phyloP scores from a whole-genome alignment of 176 grass and related monocot genomes.

The Zea luxurians region DNA sequence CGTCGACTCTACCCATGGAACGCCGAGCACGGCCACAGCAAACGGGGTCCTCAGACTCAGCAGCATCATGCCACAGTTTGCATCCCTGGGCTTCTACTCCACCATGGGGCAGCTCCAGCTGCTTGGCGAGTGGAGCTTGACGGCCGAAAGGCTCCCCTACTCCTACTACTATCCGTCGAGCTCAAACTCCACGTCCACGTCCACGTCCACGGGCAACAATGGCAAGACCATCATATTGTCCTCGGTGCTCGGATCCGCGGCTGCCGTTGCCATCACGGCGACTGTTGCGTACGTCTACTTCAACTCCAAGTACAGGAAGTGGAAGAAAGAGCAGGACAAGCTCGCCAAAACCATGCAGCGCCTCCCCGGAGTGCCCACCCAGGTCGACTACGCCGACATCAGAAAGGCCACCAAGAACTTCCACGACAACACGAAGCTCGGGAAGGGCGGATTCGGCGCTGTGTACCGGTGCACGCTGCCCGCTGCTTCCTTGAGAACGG shows the following conservation, averaged over 20 bases:
- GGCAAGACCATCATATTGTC: neutral
- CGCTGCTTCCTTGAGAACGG: neutral
- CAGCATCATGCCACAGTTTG: no score
- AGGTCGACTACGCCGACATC: neutral
- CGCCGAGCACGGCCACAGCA: neutral
- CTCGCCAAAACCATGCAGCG: constrained; percentile 12
- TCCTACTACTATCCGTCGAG: no score
- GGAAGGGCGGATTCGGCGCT: neutral
- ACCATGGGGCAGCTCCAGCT: neutral
- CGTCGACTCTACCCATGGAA: neutral
- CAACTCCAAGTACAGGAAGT: constrained; percentile 21
- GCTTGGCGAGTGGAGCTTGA: neutral
- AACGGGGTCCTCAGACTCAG: neutral
- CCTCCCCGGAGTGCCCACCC: neutral
- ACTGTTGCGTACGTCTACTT: neutral
- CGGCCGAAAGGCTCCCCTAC: neutral
- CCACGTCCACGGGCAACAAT: no score
- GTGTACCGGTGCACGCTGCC: constrained; percentile 1
- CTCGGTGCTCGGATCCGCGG: neutral
- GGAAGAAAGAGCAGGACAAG: constrained; percentile 12
- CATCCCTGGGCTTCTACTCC: neutral
- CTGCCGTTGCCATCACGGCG: neutral
- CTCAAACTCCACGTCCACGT: no score
- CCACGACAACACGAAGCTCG: neutral
- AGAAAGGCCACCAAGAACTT: constrained; percentile 21